Evolutionary conservation across 176 grass and related monocot species (phyloP).

Genomic region (Luzula sylvatica): DNA sequence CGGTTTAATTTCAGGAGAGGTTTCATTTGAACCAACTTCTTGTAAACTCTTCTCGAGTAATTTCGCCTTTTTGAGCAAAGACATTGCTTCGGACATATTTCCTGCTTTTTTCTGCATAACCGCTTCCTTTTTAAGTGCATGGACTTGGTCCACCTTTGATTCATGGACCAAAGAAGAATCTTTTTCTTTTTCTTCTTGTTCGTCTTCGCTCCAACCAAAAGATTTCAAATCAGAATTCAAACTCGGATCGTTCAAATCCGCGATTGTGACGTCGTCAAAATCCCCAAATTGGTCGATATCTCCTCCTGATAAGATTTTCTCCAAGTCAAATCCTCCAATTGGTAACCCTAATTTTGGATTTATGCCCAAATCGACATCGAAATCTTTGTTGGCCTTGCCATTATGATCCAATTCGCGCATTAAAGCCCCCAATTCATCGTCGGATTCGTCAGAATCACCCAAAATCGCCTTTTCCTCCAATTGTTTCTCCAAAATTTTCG

Average conservation of each 20-base stretch:
- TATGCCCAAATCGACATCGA: constrained; percentile 19
- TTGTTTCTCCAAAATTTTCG: constrained; percentile 93
- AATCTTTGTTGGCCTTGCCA: constrained; percentile 52
- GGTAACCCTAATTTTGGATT: not conserved
- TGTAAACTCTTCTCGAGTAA: constrained; percentile 60
- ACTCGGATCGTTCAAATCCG: constrained; percentile 78
- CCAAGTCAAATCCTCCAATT: constrained; percentile 10
- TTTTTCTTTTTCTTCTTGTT: constrained; percentile 33
- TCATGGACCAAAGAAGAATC: constrained; percentile 27
- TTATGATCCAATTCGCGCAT: constrained; percentile 59
- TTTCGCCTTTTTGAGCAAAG: constrained; percentile 83
- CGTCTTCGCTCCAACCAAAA: constrained; percentile 77
- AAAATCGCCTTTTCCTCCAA: constrained; percentile 86
- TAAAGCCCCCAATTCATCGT: constrained; percentile 74
- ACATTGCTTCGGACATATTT: constrained; percentile 63
- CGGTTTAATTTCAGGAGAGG: constrained; percentile 19
- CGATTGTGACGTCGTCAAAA: constrained; percentile 77
- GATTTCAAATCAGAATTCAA: constrained; percentile 70
- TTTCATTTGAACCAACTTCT: constrained; percentile 27
- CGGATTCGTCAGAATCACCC: constrained; percentile 71
- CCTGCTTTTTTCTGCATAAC: constrained; percentile 59
- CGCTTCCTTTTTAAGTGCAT: constrained; percentile 81
- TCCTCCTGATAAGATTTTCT: constrained; percentile 14
- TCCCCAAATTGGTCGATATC: constrained; percentile 26
- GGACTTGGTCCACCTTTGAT: constrained; percentile 39